Evolutionary conservation across 495 filamentous ascomycete species (phyloP).

Genomic region (Penicillium subrubescens): DNA sequence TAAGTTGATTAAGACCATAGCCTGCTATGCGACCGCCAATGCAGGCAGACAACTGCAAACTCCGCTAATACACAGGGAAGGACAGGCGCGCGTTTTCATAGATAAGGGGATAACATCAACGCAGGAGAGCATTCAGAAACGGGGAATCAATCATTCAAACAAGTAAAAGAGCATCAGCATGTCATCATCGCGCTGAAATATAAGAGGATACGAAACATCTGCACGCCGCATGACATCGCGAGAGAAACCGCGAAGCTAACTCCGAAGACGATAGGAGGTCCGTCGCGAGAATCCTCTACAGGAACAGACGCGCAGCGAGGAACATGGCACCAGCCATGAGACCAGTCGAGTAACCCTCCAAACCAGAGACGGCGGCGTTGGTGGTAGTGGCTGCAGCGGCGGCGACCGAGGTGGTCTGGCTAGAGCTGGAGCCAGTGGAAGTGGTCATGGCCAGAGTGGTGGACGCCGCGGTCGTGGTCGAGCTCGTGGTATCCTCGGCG

Average conservation of each 20-base stretch:
- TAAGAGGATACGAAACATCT: conserved; percentile 13
- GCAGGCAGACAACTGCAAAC: conserved; percentile 9
- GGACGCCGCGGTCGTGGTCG: conserved; percentile 22
- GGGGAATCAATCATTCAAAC: conserved; percentile 28
- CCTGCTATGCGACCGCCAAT: conserved; percentile 1
- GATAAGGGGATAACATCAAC: conserved; percentile 23
- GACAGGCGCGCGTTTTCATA: conserved; percentile 23
- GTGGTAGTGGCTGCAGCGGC: conserved; percentile 32
- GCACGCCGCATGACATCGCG: conserved; percentile 9
- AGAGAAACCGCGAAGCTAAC: conserved; percentile 3
- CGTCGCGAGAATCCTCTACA: conserved; percentile 35
- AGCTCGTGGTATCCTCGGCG: conserved; percentile 29
- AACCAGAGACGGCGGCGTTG: conserved; percentile 36
- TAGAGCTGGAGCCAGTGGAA: conserved; percentile 28
- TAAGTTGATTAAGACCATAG: conserved; percentile 16
- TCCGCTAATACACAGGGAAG: conserved; percentile 24
- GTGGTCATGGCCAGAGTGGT: conserved; percentile 32
- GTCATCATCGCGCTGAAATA: conserved; percentile 23
- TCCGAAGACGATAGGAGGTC: background rate
- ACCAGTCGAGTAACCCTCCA: conserved; percentile 52
- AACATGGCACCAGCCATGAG: conserved; percentile 51
- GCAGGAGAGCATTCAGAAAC: conserved; percentile 16
- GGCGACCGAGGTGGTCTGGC: conserved; percentile 28
- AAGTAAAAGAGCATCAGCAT: conserved; percentile 5
- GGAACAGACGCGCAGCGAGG: conserved; percentile 49